Evolutionary conservation across 1,284 basidiomycete genomes (phyloP).

Genomic region (Termitomyces sp.): DNA sequence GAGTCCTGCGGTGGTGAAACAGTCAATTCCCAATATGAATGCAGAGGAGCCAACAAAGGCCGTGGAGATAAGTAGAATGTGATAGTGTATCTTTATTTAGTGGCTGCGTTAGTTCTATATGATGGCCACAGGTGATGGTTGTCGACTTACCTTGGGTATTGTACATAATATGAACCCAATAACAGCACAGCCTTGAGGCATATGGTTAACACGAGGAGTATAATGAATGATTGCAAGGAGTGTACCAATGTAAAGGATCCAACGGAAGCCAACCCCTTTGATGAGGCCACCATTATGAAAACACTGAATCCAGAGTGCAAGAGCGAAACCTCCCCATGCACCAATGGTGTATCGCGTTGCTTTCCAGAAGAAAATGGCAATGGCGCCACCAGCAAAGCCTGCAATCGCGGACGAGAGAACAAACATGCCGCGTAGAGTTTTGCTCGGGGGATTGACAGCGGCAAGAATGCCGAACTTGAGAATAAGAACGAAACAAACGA

Average conservation of each 20-base stretch:
- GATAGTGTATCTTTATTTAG: conserved; percentile 59
- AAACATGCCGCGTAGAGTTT: conserved; percentile 83
- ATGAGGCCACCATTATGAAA: conserved; percentile 82
- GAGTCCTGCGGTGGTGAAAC: conserved; percentile 84
- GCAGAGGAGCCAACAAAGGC: conserved; percentile 90
- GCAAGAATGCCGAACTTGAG: conserved; percentile 83
- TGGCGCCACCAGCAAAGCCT: conserved; percentile 76
- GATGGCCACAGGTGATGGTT: background rate
- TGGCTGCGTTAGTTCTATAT: conserved; percentile 8
- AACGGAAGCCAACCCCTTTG: conserved; percentile 68
- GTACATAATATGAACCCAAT: conserved; percentile 60
- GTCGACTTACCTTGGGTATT: conserved; percentile 45
- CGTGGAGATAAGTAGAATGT: conserved; percentile 77
- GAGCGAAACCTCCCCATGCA: conserved; percentile 83
- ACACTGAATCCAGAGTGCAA: conserved; percentile 85
- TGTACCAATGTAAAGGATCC: conserved; percentile 83
- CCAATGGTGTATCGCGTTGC: conserved; percentile 82
- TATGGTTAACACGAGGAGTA: conserved; percentile 14
- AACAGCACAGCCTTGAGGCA: conserved; percentile 45
- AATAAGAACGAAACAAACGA: conserved; percentile 85
- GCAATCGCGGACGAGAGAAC: conserved; percentile 79
- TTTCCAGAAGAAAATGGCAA: conserved; percentile 89
- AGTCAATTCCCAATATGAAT: conserved; percentile 90
- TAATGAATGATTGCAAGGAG: conserved; percentile 21
- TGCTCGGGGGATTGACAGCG: conserved; percentile 75